Percentiles rank a stretch among this genome's conserved stretches.
Evolutionary conservation across 1,139 yeast genomes (phyloP).

Genomic region (Pneumocystis carinii): DNA sequence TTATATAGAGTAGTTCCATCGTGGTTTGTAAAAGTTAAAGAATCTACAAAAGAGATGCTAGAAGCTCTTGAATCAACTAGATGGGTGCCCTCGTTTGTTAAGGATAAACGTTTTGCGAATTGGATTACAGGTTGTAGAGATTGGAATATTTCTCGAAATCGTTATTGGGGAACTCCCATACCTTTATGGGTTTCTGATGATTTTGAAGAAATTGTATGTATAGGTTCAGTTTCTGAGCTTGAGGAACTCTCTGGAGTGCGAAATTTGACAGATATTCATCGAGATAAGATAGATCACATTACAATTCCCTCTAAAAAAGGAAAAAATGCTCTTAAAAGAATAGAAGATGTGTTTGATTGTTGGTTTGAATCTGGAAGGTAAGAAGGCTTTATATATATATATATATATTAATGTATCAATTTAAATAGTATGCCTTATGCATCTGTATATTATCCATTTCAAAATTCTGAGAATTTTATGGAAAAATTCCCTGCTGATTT

Average conservation of each 20-base stretch:
- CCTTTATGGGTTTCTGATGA: constrained; percentile 97
- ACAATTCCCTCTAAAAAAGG: constrained; percentile 91
- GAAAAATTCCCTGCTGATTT: constrained; percentile 88
- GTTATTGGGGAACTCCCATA: constrained; percentile 99
- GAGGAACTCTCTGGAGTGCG: constrained; percentile 65
- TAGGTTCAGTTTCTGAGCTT: constrained; percentile 81
- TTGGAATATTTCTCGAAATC: constrained; percentile 95
- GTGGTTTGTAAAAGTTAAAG: constrained; percentile 88
- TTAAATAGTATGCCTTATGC: constrained; percentile 86
- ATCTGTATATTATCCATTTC: constrained; percentile 92
- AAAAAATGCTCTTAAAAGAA: constrained; percentile 72
- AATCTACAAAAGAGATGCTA: constrained; percentile 77
- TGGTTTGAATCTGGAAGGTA: constrained; percentile 88
- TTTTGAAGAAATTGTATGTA: constrained; percentile 77
- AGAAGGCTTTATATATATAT: neutral
- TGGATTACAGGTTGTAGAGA: constrained; percentile 98
- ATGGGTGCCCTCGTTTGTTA: constrained; percentile 87
- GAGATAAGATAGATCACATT: constrained; percentile 79
- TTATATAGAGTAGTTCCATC: constrained; percentile 94
- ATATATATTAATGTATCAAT: neutral
- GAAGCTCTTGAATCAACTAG: constrained; percentile 69
- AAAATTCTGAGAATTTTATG: constrained; percentile 52
- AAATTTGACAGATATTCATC: constrained; percentile 78
- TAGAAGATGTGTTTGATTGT: constrained; percentile 97
- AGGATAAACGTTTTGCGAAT: constrained; percentile 88